Base-by-base conservation (phyloP, 768 basidiomycete genomes). In the Daedalea quercina region DNA sequence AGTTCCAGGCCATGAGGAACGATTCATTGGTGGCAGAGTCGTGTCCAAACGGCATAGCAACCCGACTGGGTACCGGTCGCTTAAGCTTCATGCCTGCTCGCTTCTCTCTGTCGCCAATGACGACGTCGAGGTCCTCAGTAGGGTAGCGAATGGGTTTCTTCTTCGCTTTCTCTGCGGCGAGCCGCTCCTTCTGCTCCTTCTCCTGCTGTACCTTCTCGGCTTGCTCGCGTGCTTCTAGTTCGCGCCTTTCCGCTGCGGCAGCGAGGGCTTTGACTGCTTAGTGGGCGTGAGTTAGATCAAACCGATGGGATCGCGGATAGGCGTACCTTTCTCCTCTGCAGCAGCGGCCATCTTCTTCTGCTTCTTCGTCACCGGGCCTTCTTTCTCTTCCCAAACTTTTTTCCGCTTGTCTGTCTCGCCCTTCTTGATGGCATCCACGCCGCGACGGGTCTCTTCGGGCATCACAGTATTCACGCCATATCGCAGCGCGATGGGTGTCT, bases 1-100 rank as follows among this genome's bases (percentile, higher is more conserved):
- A 95, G 69, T 91, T 94, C 94, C 94, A 99, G 9, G 82, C 73
- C 85, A 90, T 86, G 26, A 98, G 69, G 67, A 97, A 92, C 9
- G 77, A 72, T 65, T 97, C 94, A 57, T 96, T 95, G 12, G 77
- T 71, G 11, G 74, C 76, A 8, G 79, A 74, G 28, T 73, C 71
- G 34, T 81, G 77, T 47, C 84, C 82, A 65, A 91, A 90, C 3
- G 91, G 87, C 48, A 92, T 70, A 12, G 75, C 73, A 1, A 69
- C 65, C 48, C 78, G 74, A 61, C 80, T 87, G 3, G 87, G 80
- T 44, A 77, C 61, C 22, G 91, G 91, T 54, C 87, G 75, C 61
- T 76, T 78, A 25, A 85, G 67, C 59, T 77, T 83, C 69, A 80
- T 76, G 7, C 91, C 90, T 3, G 84, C 81, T 62, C 85, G 88